Evolutionary conservation across 352 stramenopile genomes (phyloP).

Genomic region (Stramenopiles sp.): DNA sequence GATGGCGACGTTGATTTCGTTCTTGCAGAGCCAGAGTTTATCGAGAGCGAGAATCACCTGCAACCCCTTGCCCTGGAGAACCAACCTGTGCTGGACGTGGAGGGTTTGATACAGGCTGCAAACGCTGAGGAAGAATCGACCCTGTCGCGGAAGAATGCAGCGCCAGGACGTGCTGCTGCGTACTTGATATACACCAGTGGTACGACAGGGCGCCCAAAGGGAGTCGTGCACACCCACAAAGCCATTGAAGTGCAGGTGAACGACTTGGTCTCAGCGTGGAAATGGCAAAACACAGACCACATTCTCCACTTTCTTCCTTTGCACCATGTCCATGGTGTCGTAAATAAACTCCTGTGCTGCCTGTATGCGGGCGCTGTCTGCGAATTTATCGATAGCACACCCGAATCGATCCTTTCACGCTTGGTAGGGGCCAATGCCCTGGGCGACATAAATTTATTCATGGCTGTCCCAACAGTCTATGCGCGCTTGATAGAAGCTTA

Average conservation of each 20-base stretch:
- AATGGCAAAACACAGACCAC: conserved; percentile 45
- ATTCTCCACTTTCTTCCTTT: conserved; percentile 64
- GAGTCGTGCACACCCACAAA: conserved; percentile 49
- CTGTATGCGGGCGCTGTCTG: conserved; percentile 49
- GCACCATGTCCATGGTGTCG: conserved; percentile 64
- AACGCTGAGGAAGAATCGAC: background rate
- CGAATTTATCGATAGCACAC: conserved; percentile 42
- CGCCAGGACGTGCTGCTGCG: background rate
- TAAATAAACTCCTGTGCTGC: conserved; percentile 62
- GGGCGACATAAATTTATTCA: conserved; percentile 34
- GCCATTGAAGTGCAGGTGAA: conserved; percentile 46
- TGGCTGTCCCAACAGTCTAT: conserved; percentile 74
- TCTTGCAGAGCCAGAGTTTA: conserved; percentile 20
- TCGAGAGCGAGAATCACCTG: conserved; percentile 10
- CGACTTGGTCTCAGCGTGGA: conserved; percentile 54
- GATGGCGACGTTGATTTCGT: conserved; percentile 34
- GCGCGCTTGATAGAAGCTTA: conserved; percentile 53
- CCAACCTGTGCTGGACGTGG: conserved; percentile 28
- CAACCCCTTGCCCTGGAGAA: conserved; percentile 21
- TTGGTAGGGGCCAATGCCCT: conserved; percentile 19
- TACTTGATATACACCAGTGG: conserved; percentile 52
- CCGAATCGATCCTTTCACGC: conserved; percentile 39
- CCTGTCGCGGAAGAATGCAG: background rate
- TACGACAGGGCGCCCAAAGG: conserved; percentile 52
- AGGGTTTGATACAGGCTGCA: conserved; percentile 14